Conservation (phyloP, 768 basidiomycete genomes). For the Clitopilus passeckerianus region DNA sequence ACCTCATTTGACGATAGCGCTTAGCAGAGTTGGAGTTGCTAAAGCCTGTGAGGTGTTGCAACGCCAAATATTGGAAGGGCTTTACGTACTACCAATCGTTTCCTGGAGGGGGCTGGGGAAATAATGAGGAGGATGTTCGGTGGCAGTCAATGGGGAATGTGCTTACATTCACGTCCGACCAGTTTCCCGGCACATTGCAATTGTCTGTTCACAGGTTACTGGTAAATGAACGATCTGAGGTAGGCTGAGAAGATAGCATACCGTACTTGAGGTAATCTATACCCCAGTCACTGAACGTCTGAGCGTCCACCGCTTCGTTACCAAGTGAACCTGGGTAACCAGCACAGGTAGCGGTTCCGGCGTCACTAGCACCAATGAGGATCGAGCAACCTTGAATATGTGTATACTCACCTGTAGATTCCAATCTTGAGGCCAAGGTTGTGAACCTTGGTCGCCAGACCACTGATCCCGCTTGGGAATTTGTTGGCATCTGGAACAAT, state of each 20-base stretch:
- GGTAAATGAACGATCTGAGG: not conserved
- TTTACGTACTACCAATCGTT: constrained; percentile 46
- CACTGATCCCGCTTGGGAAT: constrained; percentile 48
- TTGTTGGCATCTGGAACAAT: constrained; percentile 45
- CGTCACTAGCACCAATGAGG: constrained; percentile 31
- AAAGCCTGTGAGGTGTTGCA: not conserved
- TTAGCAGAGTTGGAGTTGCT: constrained; percentile 54
- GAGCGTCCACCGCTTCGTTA: constrained; percentile 42
- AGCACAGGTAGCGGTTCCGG: constrained; percentile 47
- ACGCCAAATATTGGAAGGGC: not conserved
- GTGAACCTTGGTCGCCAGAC: constrained; percentile 40
- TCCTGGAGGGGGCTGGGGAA: constrained; percentile 23
- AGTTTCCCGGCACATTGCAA: constrained; percentile 48
- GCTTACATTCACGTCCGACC: constrained; percentile 38
- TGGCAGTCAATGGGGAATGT: not conserved
- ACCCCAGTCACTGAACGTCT: constrained; percentile 48
- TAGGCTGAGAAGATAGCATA: constrained; percentile 4
- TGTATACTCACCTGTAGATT: constrained; percentile 37
- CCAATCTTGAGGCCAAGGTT: constrained; percentile 45
- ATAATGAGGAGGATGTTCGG: not conserved
- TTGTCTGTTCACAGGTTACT: constrained; percentile 29
- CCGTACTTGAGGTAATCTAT: constrained; percentile 58
- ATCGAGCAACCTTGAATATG: not conserved
- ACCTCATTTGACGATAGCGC: constrained; percentile 47
- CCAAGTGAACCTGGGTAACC: constrained; percentile 55